Evolutionary conservation across 2,329 filamentous ascomycete genomes (phyloP).

Genomic region (Hortaea sp.): DNA sequence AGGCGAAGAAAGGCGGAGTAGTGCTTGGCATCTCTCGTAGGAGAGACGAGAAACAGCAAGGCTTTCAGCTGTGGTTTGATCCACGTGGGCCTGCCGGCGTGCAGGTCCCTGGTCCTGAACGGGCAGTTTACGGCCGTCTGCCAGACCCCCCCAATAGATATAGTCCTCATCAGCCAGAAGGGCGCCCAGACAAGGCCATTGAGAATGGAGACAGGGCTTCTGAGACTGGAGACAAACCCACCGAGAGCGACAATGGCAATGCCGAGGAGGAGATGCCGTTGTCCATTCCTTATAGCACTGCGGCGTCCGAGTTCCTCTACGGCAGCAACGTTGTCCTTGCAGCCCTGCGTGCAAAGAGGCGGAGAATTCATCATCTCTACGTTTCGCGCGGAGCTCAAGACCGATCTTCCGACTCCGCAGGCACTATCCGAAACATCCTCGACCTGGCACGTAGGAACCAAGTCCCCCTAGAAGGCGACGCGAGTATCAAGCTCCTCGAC

Average conservation of each 20-base stretch:
- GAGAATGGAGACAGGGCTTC: not conserved
- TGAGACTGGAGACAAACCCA: not conserved
- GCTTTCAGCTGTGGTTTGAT: no score
- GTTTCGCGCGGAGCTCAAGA: conserved; percentile 28
- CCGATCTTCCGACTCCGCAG: not conserved
- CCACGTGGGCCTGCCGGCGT: no score
- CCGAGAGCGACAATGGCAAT: conserved; percentile 1
- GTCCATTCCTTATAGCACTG: conserved; percentile 62
- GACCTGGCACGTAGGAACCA: conserved; percentile 24
- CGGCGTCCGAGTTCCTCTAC: conserved; percentile 86
- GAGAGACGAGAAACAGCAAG: no score
- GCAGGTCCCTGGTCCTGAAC: no score
- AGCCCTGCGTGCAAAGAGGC: conserved; percentile 57
- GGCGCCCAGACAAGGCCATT: not conserved
- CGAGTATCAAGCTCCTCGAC: conserved; percentile 43
- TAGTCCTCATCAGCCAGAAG: no score
- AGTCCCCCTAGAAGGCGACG: conserved; percentile 49
- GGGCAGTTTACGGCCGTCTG: no score
- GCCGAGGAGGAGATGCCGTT: conserved; percentile 25
- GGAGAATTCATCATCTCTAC: conserved; percentile 78
- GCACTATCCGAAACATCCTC: conserved; percentile 3
- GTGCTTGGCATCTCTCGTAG: no score
- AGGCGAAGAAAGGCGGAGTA: no score
- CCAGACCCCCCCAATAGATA: no score
- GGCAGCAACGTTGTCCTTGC: conserved; percentile 72